These are phyloP conservation scores for Hysterangium stoloniferum DNA, from an alignment of 768 basidiomycete species.

Conservation along the genomic window DNA sequence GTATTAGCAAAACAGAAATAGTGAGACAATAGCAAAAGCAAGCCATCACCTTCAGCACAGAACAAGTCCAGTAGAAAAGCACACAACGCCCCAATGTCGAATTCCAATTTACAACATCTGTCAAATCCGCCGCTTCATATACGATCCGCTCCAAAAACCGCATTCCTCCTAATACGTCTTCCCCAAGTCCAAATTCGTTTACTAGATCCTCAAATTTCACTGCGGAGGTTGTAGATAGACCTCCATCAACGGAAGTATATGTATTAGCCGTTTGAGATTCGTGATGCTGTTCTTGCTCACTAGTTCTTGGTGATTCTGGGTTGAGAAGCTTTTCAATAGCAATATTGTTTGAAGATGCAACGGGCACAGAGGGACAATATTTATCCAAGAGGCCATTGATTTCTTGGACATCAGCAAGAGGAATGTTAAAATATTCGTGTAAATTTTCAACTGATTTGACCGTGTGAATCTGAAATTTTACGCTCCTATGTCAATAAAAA, in stretches of 20 bases:
- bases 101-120: constrained; percentile 7
- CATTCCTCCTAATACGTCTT: constrained; percentile 5
- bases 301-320: no score
- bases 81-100: constrained; percentile 4
- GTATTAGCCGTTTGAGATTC: no score
- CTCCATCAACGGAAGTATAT: no score
- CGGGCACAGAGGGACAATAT: not conserved
- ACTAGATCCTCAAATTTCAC: not conserved
- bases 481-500: not conserved
- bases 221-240: not conserved
- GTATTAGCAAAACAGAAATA: not conserved
- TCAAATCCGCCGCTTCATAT: constrained; percentile 1
- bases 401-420: not conserved
- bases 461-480: constrained; percentile 1
- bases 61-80: constrained; percentile 11
- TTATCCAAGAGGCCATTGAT: not conserved
- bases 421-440: not conserved
- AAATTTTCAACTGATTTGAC: constrained; percentile 3
- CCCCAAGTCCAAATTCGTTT: constrained; percentile 3
- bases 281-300: no score
- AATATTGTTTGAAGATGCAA: not conserved
- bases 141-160: constrained; percentile 3
- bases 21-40: not conserved
- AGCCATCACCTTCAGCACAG: constrained; percentile 7
- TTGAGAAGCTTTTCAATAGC: not conserved